Evolutionary conservation across 1,139 yeast species (phyloP), one percentile per base, ranked within the genome.

Genomic region (Taphrina confusa): DNA sequence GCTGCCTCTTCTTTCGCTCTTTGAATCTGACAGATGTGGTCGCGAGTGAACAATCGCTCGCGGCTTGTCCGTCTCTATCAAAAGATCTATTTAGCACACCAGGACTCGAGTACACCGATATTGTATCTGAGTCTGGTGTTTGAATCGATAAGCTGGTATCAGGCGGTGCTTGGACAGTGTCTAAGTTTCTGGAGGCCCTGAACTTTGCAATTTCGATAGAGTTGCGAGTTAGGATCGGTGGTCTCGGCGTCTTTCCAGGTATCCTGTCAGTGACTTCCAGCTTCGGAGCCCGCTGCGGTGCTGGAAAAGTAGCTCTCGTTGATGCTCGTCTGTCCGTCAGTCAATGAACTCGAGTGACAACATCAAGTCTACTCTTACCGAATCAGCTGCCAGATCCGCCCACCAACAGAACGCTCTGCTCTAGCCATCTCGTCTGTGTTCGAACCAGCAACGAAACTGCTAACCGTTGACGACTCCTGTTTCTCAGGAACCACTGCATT

Each of bases 171-270:
- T 9, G 27, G 39, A 6, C 22, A 11, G 22, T 34, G 12, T 23
- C 22, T 11, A 47, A 18, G 11, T 25, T n/a, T 23, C 30, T 14
- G 20, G n/a, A 12, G n/a, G 58, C 51, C 27, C 49, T 34, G 3
- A 47, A 50, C 16, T 46, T 45, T 22, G 58, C 58, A 14, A 54
- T 23, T 20, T 54, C 58, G 28, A 54, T 54, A 25, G 58, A 54
- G 27, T 54, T 54, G 12, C 58, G 58, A 12, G 49, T 36, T 9
- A 34, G 18, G 14, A 54, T 34, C 9, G 49, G 45, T 30, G 58
- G 58, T 23, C 45, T 33, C 22, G 34, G 27, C 12, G 8, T 22
- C 14, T 8, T 12, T 22, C 16, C 16, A 9, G n/a, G 8, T 20
- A n/a, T 2, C 11, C n/a, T 34, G n/a, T 2, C 6, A 2, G 11